These are phyloP conservation scores for Talaromyces sp. DNA, from an alignment of 2,329 filamentous ascomycete species.

Conservation along the genomic window DNA sequence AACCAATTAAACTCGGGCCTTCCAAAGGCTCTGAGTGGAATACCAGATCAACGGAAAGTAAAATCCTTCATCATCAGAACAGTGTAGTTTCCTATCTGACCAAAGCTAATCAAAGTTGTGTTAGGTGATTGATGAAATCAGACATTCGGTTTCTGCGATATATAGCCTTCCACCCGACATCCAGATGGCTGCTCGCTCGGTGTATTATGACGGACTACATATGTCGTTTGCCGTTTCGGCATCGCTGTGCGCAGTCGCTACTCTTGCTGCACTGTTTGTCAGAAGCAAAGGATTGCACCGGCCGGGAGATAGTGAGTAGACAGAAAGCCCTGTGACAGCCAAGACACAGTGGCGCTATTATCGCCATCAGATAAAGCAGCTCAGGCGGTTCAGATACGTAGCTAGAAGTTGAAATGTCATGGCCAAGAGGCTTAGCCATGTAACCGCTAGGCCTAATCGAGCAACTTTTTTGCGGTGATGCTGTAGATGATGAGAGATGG, in stretches of 20 bases:
- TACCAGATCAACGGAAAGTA: constrained; percentile 59
- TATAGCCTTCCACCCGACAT: constrained; percentile 54
- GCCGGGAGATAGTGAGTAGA: neutral
- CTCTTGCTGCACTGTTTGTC: constrained; percentile 48
- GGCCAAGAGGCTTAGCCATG: neutral
- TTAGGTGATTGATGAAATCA: constrained; percentile 59
- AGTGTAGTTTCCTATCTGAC: constrained; percentile 18
- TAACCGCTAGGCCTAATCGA: neutral
- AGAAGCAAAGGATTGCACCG: constrained; percentile 34
- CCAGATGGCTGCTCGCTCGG: constrained; percentile 54
- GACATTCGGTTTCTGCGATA: constrained; percentile 58
- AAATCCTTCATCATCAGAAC: constrained; percentile 24
- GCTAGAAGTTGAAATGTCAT: neutral
- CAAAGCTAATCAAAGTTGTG: constrained; percentile 26
- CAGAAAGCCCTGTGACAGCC: neutral
- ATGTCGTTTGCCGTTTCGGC: constrained; percentile 57
- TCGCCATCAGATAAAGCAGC: neutral
- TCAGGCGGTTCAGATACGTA: neutral
- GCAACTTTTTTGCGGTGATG: neutral
- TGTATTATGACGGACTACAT: constrained; percentile 58
- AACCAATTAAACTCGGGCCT: constrained; percentile 57
- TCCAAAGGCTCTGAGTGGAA: constrained; percentile 51
- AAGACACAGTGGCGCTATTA: neutral
- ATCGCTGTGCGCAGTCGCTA: constrained; percentile 48
- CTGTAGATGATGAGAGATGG: neutral